A percentile compares a stretch with the other conserved stretches of the same genome.
Conservation (phyloP, 2,329 filamentous ascomycete genomes). For the Colletotrichum sansevieriae region DNA sequence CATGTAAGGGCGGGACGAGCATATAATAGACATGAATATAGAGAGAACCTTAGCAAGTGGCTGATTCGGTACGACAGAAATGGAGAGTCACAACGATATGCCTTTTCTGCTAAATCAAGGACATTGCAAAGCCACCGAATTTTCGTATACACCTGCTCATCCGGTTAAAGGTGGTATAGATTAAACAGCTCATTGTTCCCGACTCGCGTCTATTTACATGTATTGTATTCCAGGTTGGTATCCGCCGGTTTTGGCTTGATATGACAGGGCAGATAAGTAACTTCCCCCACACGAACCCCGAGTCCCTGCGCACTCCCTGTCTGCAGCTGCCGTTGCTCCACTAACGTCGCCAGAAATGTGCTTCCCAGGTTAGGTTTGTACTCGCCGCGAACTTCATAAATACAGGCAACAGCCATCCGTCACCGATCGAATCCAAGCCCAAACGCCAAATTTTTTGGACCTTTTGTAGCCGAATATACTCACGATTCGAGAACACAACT, state of each 20-base stretch:
- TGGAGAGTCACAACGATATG: constrained; percentile 17
- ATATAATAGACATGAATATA: constrained; percentile 24
- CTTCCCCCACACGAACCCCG: constrained; percentile 28
- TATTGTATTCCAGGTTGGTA: no score
- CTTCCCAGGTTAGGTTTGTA: constrained; percentile 17
- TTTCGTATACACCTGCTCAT: no score
- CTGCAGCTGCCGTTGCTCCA: constrained; percentile 33
- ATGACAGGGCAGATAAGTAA: background rate
- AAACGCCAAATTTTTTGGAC: background rate
- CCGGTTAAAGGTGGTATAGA: no score
- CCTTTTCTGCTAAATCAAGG: background rate
- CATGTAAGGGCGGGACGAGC: constrained; percentile 16
- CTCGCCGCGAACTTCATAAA: background rate
- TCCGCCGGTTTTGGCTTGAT: no score
- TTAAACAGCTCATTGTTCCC: no score
- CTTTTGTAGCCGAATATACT: background rate
- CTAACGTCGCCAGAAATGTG: constrained; percentile 34
- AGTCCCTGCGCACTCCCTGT: constrained; percentile 22
- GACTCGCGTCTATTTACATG: no score
- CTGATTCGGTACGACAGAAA: background rate
- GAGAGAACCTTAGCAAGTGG: constrained; percentile 10
- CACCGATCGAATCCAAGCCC: background rate
- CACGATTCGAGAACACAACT: background rate
- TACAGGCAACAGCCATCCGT: background rate
- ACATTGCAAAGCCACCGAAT: no score